Base-by-base conservation (phyloP, 73 alveolate genomes). In the Blepharisma stoltei region DNA sequence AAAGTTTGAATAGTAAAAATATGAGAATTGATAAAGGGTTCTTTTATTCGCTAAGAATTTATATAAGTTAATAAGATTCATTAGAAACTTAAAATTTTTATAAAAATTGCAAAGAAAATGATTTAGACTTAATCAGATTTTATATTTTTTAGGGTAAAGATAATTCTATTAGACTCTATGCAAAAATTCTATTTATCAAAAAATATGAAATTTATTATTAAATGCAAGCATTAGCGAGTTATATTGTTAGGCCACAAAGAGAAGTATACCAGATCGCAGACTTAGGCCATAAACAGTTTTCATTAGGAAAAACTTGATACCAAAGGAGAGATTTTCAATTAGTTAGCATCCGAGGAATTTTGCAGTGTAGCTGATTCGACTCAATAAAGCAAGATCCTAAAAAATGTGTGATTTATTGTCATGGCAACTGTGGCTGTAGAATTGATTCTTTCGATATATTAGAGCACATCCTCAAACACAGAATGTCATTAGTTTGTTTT, bases 361-460 rank as follows among this genome's bases (percentile, higher is more conserved):
- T 88, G 4, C 70, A 78, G 44, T 84, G 90, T 45, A 78, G 90
- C n/a, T 86, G 60, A 46, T 88, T 67, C 54, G 95, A 88, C 60
- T 89, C 90, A 7, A 5, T 25, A n/a, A 69, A 69, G 71, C 11
- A 21, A 9, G n/a, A 23, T 9, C 32, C 79, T 3, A 41, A 69
- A 69, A 69, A 11, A 9, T 85, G 91, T 25, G 86, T 84, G 0
- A 66, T 88, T 6, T 88, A 83, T 66, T 46, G 88, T 46, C 95
- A 88, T 66, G 95, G 92, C 14, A 88, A 88, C 77, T 46, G 85
- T 65, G 85, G 90, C 27, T 77, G 86, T 47, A 37, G 92, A 52
- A 38, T 84, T 8, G 95, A 84, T 41, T 82, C 88, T 49, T 44
- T 83, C 1, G 90, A 88, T 9, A 77, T 88, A 0, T 84, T 77